These are phyloP conservation scores for Magnusiomyces tetraspermus DNA, from an alignment of 1,139 yeast species.

Conservation along the genomic window DNA sequence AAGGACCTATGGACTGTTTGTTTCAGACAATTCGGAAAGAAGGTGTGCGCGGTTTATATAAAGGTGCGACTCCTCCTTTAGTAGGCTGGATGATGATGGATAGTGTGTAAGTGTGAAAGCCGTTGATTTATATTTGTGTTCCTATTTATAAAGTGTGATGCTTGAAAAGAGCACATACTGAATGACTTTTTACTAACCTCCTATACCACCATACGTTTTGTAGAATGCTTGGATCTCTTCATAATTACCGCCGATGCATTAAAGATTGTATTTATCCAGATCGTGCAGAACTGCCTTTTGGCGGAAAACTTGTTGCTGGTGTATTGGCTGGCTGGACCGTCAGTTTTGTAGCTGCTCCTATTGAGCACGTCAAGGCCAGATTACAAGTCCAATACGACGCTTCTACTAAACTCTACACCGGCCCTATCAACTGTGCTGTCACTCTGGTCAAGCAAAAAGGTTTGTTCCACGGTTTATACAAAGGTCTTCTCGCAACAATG, in stretches of 20 bases:
- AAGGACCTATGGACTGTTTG: conserved; percentile 76
- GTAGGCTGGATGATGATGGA: conserved; percentile 95
- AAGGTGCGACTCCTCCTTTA: conserved; percentile 87
- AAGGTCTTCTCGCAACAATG: conserved; percentile 79
- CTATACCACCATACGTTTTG: too few species aligned
- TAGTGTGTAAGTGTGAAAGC: conserved; percentile 30
- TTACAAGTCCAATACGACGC: conserved; percentile 86
- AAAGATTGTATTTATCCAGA: conserved; percentile 55
- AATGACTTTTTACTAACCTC: not conserved
- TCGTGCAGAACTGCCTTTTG: conserved; percentile 50
- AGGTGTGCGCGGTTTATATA: conserved; percentile 68
- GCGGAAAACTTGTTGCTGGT: conserved; percentile 76
- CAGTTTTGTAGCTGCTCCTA: conserved; percentile 88
- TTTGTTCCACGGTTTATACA: conserved; percentile 65
- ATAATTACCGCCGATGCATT: conserved; percentile 59
- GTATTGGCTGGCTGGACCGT: conserved; percentile 76
- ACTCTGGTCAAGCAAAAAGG: conserved; percentile 48
- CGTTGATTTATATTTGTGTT: too few species aligned
- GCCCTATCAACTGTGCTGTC: conserved; percentile 64
- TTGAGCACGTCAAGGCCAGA: conserved; percentile 81
- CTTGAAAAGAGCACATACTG: not conserved
- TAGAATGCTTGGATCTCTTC: conserved; percentile 77
- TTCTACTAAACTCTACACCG: conserved; percentile 53
- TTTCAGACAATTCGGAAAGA: conserved; percentile 61
- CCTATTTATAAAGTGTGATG: not conserved